Evolutionary conservation across 768 basidiomycete species (phyloP), one percentile per base, ranked within the genome.

Genomic region (Gymnopilus junonius): DNA sequence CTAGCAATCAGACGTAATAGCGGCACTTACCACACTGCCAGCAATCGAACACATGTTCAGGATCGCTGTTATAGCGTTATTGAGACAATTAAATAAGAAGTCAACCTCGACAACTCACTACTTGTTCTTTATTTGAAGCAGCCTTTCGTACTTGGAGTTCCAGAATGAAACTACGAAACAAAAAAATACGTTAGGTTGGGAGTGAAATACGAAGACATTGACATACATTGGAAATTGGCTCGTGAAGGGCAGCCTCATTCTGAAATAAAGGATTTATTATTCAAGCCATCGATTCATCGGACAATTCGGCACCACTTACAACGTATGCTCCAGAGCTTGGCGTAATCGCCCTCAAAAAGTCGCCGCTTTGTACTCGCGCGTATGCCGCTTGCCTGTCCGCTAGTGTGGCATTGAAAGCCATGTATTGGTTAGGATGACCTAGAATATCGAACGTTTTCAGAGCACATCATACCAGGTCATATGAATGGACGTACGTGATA

Each of bases 1-100:
- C 43, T 45, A 8, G 15, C 8, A 8, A 23, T 11, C 35, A 8
- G 8, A 8, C 14, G 35, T 8, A 37, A 39, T 25, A 23, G 39
- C 31, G n/a, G n/a, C n/a, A 63, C 69, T 63, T 58, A 74, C 73
- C 71, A 57, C 73, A 74, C 25, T 74, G 70, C 73, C n/a, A n/a
- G n/a, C n/a, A n/a, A n/a, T n/a, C n/a, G n/a, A n/a, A n/a, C n/a
- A n/a, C n/a, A n/a, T n/a, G n/a, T n/a, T n/a, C n/a, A n/a, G n/a
- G n/a, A n/a, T n/a, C n/a, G n/a, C n/a, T n/a, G n/a, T n/a, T n/a
- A 71, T n/a, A n/a, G n/a, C n/a, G n/a, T n/a, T n/a, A n/a, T n/a
- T n/a, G n/a, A n/a, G 73, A 61, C 73, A 74, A 35, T 73, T 10
- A 37, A 8, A 43, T 4, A 31, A n/a, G n/a, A n/a, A n/a, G n/a